Conservation (phyloP, 1,284 basidiomycete species). For the Apiotrichum veenhuisii region DNA sequence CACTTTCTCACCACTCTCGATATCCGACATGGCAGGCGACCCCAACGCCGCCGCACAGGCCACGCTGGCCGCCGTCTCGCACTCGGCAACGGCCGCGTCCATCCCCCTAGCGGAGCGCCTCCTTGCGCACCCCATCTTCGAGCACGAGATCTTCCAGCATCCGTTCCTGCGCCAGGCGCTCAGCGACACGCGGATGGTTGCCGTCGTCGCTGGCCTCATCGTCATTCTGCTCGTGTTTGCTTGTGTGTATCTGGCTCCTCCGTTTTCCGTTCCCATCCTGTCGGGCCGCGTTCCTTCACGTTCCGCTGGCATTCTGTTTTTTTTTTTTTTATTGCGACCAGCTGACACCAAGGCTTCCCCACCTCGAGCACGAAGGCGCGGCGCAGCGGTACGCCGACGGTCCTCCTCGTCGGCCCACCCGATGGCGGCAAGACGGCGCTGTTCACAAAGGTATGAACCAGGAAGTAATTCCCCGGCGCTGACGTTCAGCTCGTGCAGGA, state of each 20-base stretch:
- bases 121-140: constrained; percentile 8
- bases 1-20: not conserved
- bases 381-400: constrained; percentile 31
- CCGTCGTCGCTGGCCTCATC: constrained; percentile 29
- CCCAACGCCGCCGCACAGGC: not conserved
- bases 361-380: constrained; percentile 8
- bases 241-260: too few species aligned
- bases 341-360: constrained; percentile 8
- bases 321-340: too few species aligned
- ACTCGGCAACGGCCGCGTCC: not conserved
- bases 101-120: constrained; percentile 4
- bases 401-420: constrained; percentile 40
- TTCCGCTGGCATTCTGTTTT: too few species aligned
- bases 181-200: constrained; percentile 35
- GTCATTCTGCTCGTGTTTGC: constrained; percentile 25
- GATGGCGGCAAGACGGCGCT: constrained; percentile 46
- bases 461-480: not conserved
- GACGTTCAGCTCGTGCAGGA: constrained; percentile 35
- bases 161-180: constrained; percentile 20
- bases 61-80: not conserved
- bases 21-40: not conserved
- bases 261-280: too few species aligned
- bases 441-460: constrained; percentile 44
- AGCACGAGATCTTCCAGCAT: constrained; percentile 5
- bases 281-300: too few species aligned